A percentile compares a stretch with the other conserved stretches of the same genome.
phyloP scores from a whole-genome alignment of 805 yeast species.

The Candida taoyuanica region DNA sequence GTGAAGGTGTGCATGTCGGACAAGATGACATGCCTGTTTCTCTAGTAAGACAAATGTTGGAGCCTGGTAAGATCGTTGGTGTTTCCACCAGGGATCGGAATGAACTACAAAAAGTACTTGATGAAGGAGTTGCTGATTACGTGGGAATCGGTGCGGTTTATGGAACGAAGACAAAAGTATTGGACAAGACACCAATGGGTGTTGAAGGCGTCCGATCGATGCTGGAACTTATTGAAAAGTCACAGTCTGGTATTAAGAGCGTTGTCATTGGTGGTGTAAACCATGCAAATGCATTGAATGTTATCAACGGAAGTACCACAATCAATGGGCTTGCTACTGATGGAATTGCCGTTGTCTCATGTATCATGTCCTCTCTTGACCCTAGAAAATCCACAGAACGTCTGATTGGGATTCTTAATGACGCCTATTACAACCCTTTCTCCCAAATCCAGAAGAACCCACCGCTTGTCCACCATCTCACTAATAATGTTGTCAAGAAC shows the following conservation, averaged over 20 bases:
- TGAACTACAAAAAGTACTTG: constrained; percentile 50
- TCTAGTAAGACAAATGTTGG: constrained; percentile 58
- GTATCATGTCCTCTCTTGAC: constrained; percentile 62
- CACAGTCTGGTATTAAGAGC: constrained; percentile 40
- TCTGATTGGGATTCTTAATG: constrained; percentile 28
- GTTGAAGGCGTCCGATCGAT: constrained; percentile 58
- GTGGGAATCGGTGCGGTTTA: constrained; percentile 82
- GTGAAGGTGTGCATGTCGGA: constrained; percentile 91
- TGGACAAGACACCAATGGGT: constrained; percentile 58
- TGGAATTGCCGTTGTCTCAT: constrained; percentile 89
- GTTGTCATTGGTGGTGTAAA: constrained; percentile 83
- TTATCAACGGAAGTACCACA: constrained; percentile 40
- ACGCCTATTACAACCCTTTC: constrained; percentile 7
- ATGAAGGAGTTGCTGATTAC: constrained; percentile 55
- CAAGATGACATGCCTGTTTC: constrained; percentile 72
- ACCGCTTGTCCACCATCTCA: constrained; percentile 82
- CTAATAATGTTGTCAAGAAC: constrained; percentile 84
- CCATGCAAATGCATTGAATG: constrained; percentile 53
- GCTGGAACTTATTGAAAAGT: constrained; percentile 40
- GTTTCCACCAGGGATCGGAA: constrained; percentile 60
- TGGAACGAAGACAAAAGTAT: constrained; percentile 65
- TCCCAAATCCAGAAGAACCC: constrained; percentile 25
- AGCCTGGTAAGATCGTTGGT: constrained; percentile 74
- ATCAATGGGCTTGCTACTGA: constrained; percentile 44
- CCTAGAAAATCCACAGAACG: constrained; percentile 48